A percentile compares a stretch with the other conserved stretches of the same genome.
Evolutionary conservation across 495 filamentous ascomycete species (phyloP).

Genomic region (Stereocaulon alpinum): DNA sequence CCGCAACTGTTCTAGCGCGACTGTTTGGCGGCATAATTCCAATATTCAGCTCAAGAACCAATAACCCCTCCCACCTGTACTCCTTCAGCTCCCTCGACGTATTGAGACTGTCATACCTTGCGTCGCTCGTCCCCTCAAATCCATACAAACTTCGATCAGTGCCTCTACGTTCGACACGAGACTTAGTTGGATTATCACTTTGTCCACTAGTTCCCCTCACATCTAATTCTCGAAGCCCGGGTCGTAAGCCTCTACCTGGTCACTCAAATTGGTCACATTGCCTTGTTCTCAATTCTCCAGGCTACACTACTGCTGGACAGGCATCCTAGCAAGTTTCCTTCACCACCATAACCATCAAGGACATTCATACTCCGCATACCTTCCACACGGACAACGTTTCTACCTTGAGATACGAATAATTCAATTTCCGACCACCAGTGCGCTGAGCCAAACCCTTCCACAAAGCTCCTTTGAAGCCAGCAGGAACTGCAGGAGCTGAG

Average conservation of each 20-base stretch:
- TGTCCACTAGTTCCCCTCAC: slow-evolving; percentile 3
- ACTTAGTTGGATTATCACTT: not conserved
- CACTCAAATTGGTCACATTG: not conserved
- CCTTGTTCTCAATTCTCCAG: not conserved
- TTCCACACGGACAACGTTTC: not conserved
- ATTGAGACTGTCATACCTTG: not conserved
- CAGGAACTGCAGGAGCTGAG: slow-evolving; percentile 78
- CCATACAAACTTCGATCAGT: not conserved
- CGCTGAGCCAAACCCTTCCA: not conserved
- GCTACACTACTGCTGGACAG: slow-evolving; percentile 8
- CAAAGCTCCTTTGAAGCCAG: slow-evolving; percentile 74
- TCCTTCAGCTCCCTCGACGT: not conserved
- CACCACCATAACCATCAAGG: not conserved
- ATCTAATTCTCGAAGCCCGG: not conserved
- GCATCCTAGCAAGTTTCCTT: not conserved
- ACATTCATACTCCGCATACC: not conserved
- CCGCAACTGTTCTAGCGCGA: not conserved
- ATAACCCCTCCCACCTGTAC: not conserved
- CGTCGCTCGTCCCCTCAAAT: not conserved
- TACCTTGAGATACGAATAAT: not conserved
- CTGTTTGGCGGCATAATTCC: too few species aligned
- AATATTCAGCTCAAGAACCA: slow-evolving; percentile 2
- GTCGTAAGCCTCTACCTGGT: not conserved
- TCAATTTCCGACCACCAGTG: not conserved
- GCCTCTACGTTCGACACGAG: slow-evolving; percentile 7